These are phyloP conservation scores for Ascochyta viciae-villosae DNA, from an alignment of 2,329 filamentous ascomycete genomes.

Conservation along the genomic window DNA sequence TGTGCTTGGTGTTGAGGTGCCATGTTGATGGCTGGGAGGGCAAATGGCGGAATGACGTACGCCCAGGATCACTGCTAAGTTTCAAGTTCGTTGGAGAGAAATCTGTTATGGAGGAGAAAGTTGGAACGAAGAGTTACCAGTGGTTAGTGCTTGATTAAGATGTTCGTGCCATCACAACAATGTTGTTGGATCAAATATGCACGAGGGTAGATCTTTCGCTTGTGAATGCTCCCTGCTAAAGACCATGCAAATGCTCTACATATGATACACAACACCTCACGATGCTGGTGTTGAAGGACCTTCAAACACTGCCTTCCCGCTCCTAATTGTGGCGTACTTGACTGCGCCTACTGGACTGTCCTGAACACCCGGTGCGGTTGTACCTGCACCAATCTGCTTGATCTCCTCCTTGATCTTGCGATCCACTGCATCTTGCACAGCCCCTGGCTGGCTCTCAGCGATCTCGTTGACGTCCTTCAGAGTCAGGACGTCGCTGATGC, in stretches of 20 bases:
- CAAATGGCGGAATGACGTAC: slow-evolving; percentile 14
- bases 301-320: slow-evolving; percentile 40
- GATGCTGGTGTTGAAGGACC: slow-evolving; percentile 13
- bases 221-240: background rate
- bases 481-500: slow-evolving; percentile 79
- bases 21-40: background rate
- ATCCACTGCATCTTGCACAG: slow-evolving; percentile 62
- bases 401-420: slow-evolving; percentile 47
- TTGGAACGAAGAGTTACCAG: too few species aligned
- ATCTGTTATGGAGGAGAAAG: background rate
- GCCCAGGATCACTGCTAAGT: slow-evolving; percentile 1
- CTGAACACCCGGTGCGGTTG: slow-evolving; percentile 25
- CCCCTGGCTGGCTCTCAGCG: slow-evolving; percentile 79
- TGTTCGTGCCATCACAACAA: background rate
- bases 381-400: slow-evolving; percentile 38
- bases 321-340: slow-evolving; percentile 35
- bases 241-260: slow-evolving; percentile 17
- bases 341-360: slow-evolving; percentile 26
- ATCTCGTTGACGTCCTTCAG: slow-evolving; percentile 87
- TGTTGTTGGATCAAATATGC: background rate
- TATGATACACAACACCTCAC: slow-evolving; percentile 14
- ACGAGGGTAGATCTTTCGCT: slow-evolving; percentile 5
- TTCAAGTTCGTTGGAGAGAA: background rate
- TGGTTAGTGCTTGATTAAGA: background rate
- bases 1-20: slow-evolving; percentile 16